These are phyloP conservation scores for Nakazawaea ernobii DNA, from an alignment of 805 yeast genomes.

Conservation along the genomic window DNA sequence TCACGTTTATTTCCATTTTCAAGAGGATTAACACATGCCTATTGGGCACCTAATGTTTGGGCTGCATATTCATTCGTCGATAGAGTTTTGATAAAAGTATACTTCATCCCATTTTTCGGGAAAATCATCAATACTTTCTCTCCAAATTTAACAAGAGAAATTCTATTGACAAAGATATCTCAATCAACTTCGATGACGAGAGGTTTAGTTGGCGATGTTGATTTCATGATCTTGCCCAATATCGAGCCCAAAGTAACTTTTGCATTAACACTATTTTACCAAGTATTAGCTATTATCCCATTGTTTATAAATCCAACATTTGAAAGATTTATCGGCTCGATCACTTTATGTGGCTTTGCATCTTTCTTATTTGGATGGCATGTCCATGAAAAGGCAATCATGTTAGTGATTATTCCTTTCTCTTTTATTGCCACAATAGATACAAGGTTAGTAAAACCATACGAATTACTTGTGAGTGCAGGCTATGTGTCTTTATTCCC, in stretches of 20 bases:
- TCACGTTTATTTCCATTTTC: conserved; percentile 85
- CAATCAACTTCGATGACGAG: conserved; percentile 40
- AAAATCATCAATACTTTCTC: conserved; percentile 28
- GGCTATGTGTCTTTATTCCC: conserved; percentile 91
- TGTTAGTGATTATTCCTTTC: conserved; percentile 83
- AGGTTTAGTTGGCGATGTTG: conserved; percentile 90
- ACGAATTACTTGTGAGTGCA: conserved; percentile 64
- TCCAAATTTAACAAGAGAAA: conserved; percentile 19
- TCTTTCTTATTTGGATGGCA: conserved; percentile 97
- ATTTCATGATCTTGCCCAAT: conserved; percentile 73
- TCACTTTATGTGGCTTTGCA: conserved; percentile 86
- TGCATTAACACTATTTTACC: conserved; percentile 77
- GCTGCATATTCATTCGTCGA: conserved; percentile 85
- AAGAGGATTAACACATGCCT: conserved; percentile 93
- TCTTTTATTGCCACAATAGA: conserved; percentile 70
- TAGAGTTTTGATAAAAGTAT: conserved; percentile 50
- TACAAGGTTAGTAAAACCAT: conserved; percentile 64
- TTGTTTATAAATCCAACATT: conserved; percentile 64
- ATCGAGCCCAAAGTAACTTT: conserved; percentile 77
- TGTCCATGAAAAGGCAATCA: conserved; percentile 96
- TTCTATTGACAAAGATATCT: not conserved
- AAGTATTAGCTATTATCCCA: conserved; percentile 70
- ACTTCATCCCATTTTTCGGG: conserved; percentile 40
- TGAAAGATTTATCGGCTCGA: conserved; percentile 73
- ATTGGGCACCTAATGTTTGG: conserved; percentile 99